phyloP scores from a whole-genome alignment of 768 basidiomycete genomes.

The Naematelia aurantialba region DNA sequence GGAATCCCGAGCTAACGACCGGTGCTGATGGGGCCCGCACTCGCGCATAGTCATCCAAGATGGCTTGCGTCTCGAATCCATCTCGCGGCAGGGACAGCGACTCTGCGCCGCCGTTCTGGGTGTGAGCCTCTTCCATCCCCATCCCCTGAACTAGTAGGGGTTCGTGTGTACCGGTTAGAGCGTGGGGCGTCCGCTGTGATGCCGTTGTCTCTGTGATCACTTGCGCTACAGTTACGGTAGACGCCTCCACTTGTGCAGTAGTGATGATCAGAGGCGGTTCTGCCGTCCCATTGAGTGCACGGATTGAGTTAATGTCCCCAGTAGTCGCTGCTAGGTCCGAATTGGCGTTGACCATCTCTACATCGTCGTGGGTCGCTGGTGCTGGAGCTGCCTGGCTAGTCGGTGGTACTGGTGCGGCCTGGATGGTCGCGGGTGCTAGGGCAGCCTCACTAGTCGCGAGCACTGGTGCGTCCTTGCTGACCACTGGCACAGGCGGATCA shows the following conservation, averaged over 20 bases:
- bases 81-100: not conserved
- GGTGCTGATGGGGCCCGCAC: not conserved
- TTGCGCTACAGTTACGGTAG: not conserved
- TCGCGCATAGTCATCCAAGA: conserved; percentile 6
- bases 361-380: not conserved
- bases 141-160: no score
- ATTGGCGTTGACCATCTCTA: no score
- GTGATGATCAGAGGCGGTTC: not conserved
- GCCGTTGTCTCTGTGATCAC: not conserved
- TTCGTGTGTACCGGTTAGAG: no score
- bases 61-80: conserved; percentile 14
- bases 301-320: no score
- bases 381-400: not conserved
- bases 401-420: not conserved
- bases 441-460: not conserved
- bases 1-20: not conserved
- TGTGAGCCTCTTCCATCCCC: no score
- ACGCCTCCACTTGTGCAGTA: not conserved
- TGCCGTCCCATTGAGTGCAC: not conserved
- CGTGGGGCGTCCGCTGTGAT: no score
- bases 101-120: not conserved
- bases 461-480: not conserved
- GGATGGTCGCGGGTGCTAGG: no score
- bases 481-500: not conserved
- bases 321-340: no score